A percentile compares a stretch with the other conserved stretches of the same genome.
Conservation (phyloP, 129 eudicot species). For the Ambrosia artemisiifolia region DNA sequence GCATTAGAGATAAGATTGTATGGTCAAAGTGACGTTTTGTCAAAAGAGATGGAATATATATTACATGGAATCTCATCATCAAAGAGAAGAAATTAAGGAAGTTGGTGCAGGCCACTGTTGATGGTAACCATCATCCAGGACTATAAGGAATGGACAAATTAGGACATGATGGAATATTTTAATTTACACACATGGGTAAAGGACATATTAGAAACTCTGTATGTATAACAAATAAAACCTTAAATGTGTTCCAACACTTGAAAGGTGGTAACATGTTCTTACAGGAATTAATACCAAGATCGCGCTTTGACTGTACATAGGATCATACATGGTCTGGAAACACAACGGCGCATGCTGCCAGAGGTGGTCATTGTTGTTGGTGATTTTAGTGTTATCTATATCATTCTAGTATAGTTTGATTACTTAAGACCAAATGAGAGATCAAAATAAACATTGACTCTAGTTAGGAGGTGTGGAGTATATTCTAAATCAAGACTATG, state of each 20-base stretch:
- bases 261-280: background rate
- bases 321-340: no score
- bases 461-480: no score
- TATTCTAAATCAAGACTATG: no score
- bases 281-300: no score
- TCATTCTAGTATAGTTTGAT: no score
- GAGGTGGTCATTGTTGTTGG: no score
- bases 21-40: conserved; percentile 38
- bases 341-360: no score
- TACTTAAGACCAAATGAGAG: no score
- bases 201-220: background rate
- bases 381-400: no score
- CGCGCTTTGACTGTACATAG: no score
- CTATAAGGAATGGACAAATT: background rate
- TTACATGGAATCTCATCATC: conserved; percentile 53
- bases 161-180: background rate
- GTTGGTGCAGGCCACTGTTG: conserved; percentile 46
- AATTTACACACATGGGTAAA: background rate
- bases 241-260: background rate
- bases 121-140: background rate
- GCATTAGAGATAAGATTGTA: conserved; percentile 22
- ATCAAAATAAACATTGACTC: no score
- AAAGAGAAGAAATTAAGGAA: conserved; percentile 36
- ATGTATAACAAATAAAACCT: background rate
- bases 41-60: conserved; percentile 22